Conservation (phyloP, 345 rosid species). For the Linum usitatissimum region DNA sequence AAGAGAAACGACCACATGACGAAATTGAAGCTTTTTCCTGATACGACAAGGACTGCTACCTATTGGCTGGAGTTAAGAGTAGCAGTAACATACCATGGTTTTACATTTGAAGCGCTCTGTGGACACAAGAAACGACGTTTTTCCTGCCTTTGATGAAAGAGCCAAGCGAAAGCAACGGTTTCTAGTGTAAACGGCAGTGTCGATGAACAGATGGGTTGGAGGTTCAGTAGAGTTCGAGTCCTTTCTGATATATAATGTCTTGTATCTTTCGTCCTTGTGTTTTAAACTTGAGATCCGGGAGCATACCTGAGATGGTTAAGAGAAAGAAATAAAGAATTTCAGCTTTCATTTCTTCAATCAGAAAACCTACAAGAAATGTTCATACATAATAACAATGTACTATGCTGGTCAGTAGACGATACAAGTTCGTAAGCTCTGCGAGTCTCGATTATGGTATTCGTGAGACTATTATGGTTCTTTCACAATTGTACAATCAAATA, state of each 20-base stretch:
- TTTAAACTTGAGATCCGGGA: constrained; percentile 43
- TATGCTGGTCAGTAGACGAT: too few species aligned
- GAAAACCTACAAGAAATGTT: too few species aligned
- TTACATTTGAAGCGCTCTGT: constrained; percentile 71
- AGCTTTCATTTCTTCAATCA: too few species aligned
- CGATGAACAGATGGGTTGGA: constrained; percentile 57
- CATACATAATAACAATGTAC: too few species aligned
- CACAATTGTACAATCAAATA: too few species aligned
- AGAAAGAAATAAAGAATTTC: too few species aligned
- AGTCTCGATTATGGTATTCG: too few species aligned
- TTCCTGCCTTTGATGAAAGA: constrained; percentile 91
- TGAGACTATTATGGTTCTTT: too few species aligned
- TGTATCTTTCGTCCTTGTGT: constrained; percentile 41
- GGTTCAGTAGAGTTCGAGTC: constrained; percentile 41
- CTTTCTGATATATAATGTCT: constrained; percentile 50
- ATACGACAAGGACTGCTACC: neutral
- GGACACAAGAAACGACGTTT: constrained; percentile 68
- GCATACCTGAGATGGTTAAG: constrained; percentile 44
- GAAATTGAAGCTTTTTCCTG: neutral
- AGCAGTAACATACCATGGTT: constrained; percentile 46
- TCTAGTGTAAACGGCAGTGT: constrained; percentile 86
- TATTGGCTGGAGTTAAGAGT: too few species aligned
- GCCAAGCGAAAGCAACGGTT: constrained; percentile 92
- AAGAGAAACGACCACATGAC: neutral
- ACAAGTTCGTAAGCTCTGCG: too few species aligned